These are phyloP conservation scores for Eucalyptus albens DNA, from an alignment of 345 rosid genomes.

Conservation along the genomic window DNA sequence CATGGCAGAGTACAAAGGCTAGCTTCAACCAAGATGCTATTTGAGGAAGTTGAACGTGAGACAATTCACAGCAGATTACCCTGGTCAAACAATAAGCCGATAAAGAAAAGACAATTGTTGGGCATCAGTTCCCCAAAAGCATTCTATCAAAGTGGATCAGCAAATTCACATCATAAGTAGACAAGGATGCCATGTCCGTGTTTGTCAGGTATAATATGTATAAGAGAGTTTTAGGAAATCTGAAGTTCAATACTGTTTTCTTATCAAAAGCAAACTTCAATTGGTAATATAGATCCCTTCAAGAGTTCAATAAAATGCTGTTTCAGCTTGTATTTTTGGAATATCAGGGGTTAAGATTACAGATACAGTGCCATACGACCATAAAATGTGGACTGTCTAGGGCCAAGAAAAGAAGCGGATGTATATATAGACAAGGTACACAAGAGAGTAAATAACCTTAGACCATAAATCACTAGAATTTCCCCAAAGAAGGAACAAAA, in stretches of 20 bases:
- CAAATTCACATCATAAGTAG: neutral
- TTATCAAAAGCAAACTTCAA: neutral
- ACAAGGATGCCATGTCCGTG: neutral
- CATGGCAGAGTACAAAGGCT: slow-evolving; percentile 75
- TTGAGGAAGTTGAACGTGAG: slow-evolving; percentile 29
- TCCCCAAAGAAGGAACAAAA: neutral
- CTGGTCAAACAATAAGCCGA: slow-evolving; percentile 23
- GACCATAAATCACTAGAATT: neutral
- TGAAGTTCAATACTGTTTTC: neutral
- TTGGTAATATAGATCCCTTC: neutral
- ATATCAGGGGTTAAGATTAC: neutral
- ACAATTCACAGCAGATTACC: slow-evolving; percentile 50
- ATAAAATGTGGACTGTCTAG: neutral
- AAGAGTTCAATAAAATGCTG: neutral
- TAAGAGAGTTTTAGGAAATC: neutral
- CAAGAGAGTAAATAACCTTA: neutral
- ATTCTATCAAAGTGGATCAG: neutral
- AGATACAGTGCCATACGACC: neutral
- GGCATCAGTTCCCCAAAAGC: neutral
- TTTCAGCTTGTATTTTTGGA: neutral
- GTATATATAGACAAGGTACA: neutral
- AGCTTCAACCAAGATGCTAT: slow-evolving; percentile 55
- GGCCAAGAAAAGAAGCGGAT: neutral
- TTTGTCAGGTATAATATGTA: neutral
- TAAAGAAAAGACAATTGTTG: neutral